Evolutionary conservation across 495 filamentous ascomycete genomes (phyloP), one percentile per base, ranked within the genome.

Genomic region (Trichoderma gamsii): DNA sequence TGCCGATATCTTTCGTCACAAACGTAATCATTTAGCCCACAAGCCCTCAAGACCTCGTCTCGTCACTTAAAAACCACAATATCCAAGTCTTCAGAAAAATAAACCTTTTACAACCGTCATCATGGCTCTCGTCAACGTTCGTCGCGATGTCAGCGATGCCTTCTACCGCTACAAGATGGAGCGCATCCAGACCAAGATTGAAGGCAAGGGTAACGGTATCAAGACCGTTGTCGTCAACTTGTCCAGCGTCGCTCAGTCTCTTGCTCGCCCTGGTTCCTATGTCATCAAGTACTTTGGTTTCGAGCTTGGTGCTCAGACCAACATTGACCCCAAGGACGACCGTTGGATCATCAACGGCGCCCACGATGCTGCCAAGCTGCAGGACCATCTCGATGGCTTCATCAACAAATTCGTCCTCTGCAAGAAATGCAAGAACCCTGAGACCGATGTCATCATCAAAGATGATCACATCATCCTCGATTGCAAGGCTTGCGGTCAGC

Each of bases 151-250:
- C 82, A 89, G 88, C 82, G 95, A 99, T 83, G 90, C 91, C 79
- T 99, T 97, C 90, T 99, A 99, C 81, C 95, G 95, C 80, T 99
- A 99, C 88, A 99, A 99, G 87, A 99, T 99, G 95, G 95, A 99
- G 82, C 88, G 86, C 71, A 84, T 99, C 76, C 91, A 93, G 85
- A 97, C 95, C 79, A 99, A 99, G 87, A 95, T 99, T 75, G 95
- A 99, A 81, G 95, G 95, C 80, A 99, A 99, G 82, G 95, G 95
- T 69, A 99, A 99, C 80, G 92, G 92, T 70, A 96, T 96, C 89
- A 95, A 96, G 84, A 95, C 92, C 72, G 92, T 96, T 76, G 89
- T 99, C 73, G 92, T 95, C 87, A 99, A 99, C 80, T 79, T 99
- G 73, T 92, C 90, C 87, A 96, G 93, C 79, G 93, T 99, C 73